Evolutionary conservation across 306 rosid genomes (phyloP).

Genomic region (Cicer yamashitae): DNA sequence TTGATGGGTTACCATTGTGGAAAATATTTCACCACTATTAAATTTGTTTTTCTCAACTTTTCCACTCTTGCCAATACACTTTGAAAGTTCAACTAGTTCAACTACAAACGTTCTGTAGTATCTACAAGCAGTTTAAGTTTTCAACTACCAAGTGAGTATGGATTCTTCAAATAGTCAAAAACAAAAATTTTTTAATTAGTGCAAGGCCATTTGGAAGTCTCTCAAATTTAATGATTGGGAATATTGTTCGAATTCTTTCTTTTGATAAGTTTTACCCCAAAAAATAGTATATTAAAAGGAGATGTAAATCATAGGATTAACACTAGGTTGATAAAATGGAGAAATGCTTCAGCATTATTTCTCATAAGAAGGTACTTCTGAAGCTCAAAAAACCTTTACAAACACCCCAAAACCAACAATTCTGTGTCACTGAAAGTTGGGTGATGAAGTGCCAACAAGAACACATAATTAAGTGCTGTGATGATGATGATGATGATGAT

Average conservation of each 20-base stretch:
- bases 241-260: no score
- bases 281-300: no score
- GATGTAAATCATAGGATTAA: background rate
- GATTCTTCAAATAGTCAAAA: background rate
- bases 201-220: no score
- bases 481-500: background rate
- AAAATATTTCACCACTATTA: no score
- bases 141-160: background rate
- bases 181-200: background rate
- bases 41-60: no score
- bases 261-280: no score
- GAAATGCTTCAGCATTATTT: no score
- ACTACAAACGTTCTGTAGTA: background rate
- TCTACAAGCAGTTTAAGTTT: background rate
- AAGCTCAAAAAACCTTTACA: background rate
- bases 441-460: background rate
- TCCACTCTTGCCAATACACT: background rate
- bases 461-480: background rate
- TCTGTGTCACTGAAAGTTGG: background rate
- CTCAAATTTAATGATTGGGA: no score
- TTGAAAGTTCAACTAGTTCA: background rate
- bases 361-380: no score
- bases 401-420: slow-evolving; percentile 16
- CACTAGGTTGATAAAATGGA: background rate
- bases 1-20: no score